phyloP scores from a whole-genome alignment of 225 moss, liverwort and hornwort species.

The Pleurozium schreberi region DNA sequence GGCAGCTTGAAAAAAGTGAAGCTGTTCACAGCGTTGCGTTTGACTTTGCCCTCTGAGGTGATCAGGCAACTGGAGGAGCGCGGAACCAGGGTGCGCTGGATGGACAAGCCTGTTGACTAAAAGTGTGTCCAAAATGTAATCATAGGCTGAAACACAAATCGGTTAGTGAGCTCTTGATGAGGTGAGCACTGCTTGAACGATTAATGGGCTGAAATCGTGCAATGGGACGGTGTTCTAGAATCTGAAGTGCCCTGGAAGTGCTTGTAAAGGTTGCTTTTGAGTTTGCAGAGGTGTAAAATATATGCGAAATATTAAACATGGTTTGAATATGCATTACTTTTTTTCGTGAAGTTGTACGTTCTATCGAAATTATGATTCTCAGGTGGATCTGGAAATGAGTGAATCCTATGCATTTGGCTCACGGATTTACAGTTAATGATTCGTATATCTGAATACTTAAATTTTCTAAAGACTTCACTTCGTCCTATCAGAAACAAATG shows the following conservation, averaged over 20 bases:
- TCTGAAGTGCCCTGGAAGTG: not conserved
- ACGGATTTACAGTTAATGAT: not conserved
- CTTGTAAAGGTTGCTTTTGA: not conserved
- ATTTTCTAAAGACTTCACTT: not conserved
- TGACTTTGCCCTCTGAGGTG: constrained; percentile 20
- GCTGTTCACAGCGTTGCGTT: constrained; percentile 24
- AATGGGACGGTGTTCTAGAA: not conserved
- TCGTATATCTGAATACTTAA: not conserved
- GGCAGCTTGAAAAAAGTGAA: constrained; percentile 62
- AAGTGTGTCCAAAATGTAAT: not conserved
- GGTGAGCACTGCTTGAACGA: not conserved
- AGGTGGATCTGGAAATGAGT: not conserved
- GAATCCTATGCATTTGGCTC: not conserved
- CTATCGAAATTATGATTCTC: not conserved
- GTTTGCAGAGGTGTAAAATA: not conserved
- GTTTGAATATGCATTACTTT: not conserved
- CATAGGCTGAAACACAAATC: not conserved
- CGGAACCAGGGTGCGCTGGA: constrained; percentile 51
- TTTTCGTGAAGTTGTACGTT: not conserved
- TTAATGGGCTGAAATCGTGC: not conserved
- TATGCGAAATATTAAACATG: not conserved
- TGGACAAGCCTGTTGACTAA: constrained; percentile 7
- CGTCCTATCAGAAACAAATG: not conserved
- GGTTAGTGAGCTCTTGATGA: not conserved
- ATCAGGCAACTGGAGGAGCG: constrained; percentile 30